Evolutionary conservation across 1,284 basidiomycete species (phyloP).

Genomic region (Leccinum subfulvum): DNA sequence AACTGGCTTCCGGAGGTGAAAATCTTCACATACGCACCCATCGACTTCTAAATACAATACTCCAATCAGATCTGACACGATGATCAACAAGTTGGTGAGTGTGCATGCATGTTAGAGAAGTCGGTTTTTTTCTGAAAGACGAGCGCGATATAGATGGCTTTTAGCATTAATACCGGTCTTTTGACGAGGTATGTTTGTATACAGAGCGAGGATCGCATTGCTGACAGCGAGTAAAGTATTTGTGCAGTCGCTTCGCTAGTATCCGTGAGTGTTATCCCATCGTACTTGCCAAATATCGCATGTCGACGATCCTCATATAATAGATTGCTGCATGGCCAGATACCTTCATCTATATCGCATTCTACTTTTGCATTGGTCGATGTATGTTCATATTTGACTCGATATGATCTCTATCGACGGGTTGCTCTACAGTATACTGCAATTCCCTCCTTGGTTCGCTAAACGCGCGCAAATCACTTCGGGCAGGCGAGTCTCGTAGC

Average conservation of each 20-base stretch:
- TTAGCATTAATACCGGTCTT: conserved; percentile 51
- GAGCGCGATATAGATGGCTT: conserved; percentile 39
- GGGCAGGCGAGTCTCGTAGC: conserved; percentile 21
- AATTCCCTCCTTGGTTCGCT: conserved; percentile 53
- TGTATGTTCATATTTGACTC: conserved; percentile 29
- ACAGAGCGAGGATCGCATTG: no score
- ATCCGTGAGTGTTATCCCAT: conserved; percentile 32
- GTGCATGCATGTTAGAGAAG: background rate
- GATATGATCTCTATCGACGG: background rate
- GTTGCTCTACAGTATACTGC: conserved; percentile 39
- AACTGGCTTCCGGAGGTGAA: conserved; percentile 55
- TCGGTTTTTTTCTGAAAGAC: background rate
- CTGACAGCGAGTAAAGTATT: conserved; percentile 24
- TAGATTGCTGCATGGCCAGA: conserved; percentile 41
- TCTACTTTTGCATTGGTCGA: conserved; percentile 54
- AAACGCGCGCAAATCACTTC: conserved; percentile 44
- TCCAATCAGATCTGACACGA: conserved; percentile 41
- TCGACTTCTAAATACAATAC: background rate
- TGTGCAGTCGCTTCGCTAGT: conserved; percentile 47
- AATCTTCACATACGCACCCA: background rate
- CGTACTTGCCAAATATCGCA: background rate
- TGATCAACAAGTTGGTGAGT: conserved; percentile 47
- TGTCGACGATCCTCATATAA: background rate
- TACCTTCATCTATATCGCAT: conserved; percentile 51
- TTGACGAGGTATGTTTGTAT: conserved; percentile 30